Evolutionary conservation across 768 basidiomycete genomes (phyloP), one percentile per base, ranked within the genome.

Genomic region (Agaricus blazei): DNA sequence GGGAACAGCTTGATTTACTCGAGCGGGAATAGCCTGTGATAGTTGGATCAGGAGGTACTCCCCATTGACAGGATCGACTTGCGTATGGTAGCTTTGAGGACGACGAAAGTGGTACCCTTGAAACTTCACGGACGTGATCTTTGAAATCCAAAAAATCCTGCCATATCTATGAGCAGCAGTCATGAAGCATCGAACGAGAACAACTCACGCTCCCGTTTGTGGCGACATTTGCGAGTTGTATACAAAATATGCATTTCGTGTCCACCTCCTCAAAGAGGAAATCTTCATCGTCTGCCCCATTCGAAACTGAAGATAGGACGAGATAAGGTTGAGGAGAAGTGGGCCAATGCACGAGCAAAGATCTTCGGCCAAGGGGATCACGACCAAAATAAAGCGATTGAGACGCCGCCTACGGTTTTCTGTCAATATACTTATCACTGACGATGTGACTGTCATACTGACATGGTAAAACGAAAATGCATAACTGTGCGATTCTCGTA

Each of bases 301-400:
- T 66, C 4, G 88, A 85, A 3, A 84, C 84, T 0, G 90, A 93
- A 7, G 83, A 67, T 27, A 93, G 69, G 31, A 89, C 64, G 42
- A 92, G 72, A 57, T 77, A 77, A 0, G 87, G 83, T 4, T 69
- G 69, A 15, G 52, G 48, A 1, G 58, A 38, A 12, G 76, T 77
- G 28, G 87, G 87, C 56, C 68, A 73, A 56, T 88, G 88, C 31
- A 90, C 72, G 6, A 96, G 72, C 6, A 96, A 75, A n/a, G 93
- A 94, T 46, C 93, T 80, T 37, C 93, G 80, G 6, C 93, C 93
- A 2, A 94, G 78, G 3, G 91, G 90, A 68, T 96, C 93, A 51
- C 91, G 78, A 14, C 78, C 87, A 63, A 87, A 93, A 69, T 82
- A 89, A 8, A 96, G 62, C 31, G 67, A 75, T 29, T 71, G 65